Evolutionary conservation across 305 asterid genomes (phyloP).

Genomic region (Andrographis paniculata): DNA sequence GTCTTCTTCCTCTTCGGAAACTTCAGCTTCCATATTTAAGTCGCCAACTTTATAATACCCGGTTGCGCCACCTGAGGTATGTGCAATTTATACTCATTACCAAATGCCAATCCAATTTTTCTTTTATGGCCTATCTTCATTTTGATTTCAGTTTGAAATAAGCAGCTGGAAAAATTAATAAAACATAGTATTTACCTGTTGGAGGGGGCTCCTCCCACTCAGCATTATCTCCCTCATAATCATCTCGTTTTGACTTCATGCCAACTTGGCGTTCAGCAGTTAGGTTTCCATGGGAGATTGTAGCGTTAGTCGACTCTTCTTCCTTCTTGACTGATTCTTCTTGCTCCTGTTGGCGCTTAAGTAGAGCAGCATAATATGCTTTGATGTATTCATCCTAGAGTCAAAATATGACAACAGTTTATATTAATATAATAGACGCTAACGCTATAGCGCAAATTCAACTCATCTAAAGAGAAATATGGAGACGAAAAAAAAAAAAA

Average conservation of each 20-base stretch:
- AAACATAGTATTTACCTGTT: conserved; percentile 36
- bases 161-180: not conserved
- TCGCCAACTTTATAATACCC: conserved; percentile 42
- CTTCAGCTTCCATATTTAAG: conserved; percentile 66
- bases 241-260: conserved; percentile 58
- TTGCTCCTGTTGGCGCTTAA: conserved; percentile 53
- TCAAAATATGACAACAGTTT: conserved; percentile 3
- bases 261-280: conserved; percentile 64
- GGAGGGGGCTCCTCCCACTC: conserved; percentile 73
- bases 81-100: not conserved
- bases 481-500: not conserved
- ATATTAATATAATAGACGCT: too few relatives aligned
- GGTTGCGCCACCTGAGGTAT: conserved; percentile 37
- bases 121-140: not conserved
- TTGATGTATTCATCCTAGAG: conserved; percentile 68
- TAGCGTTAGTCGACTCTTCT: conserved; percentile 26
- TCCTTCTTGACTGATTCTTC: conserved; percentile 42
- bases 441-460: conserved; percentile 12
- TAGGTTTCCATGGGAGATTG: conserved; percentile 20
- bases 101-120: conserved; percentile 10
- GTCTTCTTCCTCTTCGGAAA: conserved; percentile 55
- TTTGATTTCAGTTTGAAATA: not conserved
- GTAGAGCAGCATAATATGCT: conserved; percentile 80
- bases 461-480: not conserved
- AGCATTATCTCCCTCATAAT: conserved; percentile 46